Conservation (phyloP, 371 early-diverging fungal species). For the Blakeslea trispora region DNA sequence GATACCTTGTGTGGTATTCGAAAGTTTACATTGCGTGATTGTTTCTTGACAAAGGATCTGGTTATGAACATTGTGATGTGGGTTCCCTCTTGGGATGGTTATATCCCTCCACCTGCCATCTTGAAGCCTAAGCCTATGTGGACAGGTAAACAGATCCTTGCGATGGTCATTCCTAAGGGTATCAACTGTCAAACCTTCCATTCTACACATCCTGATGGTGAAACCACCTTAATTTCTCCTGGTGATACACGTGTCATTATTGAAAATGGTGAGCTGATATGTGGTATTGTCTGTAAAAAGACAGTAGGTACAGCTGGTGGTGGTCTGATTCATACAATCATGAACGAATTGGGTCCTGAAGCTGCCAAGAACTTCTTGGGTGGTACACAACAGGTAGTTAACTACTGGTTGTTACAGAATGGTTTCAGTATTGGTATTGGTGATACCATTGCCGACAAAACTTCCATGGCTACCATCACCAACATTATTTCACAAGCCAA, state of each 20-base stretch:
- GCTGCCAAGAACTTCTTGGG: slow-evolving; percentile 94
- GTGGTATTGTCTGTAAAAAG: slow-evolving; percentile 98
- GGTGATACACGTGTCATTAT: slow-evolving; percentile 94
- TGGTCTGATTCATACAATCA: slow-evolving; percentile 96
- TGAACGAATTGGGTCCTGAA: slow-evolving; percentile 95
- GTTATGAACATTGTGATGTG: slow-evolving; percentile 96
- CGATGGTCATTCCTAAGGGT: slow-evolving; percentile 91
- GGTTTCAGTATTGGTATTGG: slow-evolving; percentile 99
- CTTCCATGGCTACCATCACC: slow-evolving; percentile 87
- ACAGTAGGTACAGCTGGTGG: slow-evolving; percentile 95
- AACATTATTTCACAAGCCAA: slow-evolving; percentile 87
- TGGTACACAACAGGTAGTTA: slow-evolving; percentile 94
- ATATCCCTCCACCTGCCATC: slow-evolving; percentile 92
- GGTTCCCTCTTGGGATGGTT: slow-evolving; percentile 96
- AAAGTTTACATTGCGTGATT: slow-evolving; percentile 96
- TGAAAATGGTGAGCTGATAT: slow-evolving; percentile 91
- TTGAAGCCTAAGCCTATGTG: slow-evolving; percentile 96
- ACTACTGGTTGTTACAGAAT: slow-evolving; percentile 94
- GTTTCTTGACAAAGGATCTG: slow-evolving; percentile 87
- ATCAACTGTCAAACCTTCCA: slow-evolving; percentile 85
- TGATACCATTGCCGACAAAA: slow-evolving; percentile 95
- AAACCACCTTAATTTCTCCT: slow-evolving; percentile 77
- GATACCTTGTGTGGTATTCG: slow-evolving; percentile 98
- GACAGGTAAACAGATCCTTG: slow-evolving; percentile 99
- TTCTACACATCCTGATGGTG: slow-evolving; percentile 84